phyloP scores from a whole-genome alignment of 441 rosid genomes.

The Arabidopsis hybrid region DNA sequence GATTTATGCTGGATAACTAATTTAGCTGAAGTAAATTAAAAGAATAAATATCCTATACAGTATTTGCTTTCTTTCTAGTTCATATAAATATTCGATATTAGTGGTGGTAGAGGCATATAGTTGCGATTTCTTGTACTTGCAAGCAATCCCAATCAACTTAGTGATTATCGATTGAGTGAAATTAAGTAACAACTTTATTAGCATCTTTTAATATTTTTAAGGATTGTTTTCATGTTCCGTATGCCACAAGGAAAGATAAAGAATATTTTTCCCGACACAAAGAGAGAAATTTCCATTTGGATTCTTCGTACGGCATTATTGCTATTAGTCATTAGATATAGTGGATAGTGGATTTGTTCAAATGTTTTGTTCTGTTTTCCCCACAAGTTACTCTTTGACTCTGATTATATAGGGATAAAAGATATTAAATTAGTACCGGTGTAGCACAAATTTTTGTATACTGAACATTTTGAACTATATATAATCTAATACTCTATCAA shows the following conservation, averaged over 20 bases:
- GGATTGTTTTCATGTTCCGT: slow-evolving; percentile 42
- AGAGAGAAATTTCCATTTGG: slow-evolving; percentile 32
- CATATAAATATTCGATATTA: slow-evolving; percentile 26
- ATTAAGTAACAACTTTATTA: slow-evolving; percentile 26
- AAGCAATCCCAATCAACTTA: slow-evolving; percentile 44
- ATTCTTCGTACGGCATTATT: slow-evolving; percentile 43
- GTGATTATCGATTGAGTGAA: slow-evolving; percentile 32
- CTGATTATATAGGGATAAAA: slow-evolving; percentile 19
- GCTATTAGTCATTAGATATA: slow-evolving; percentile 7
- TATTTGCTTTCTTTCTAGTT: slow-evolving; percentile 13
- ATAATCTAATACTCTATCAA: not conserved
- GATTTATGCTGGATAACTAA: not conserved
- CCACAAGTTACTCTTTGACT: slow-evolving; percentile 53
- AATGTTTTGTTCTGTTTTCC: slow-evolving; percentile 39
- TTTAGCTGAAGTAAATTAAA: slow-evolving; percentile 6
- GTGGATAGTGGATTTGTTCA: slow-evolving; percentile 40
- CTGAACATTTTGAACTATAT: not conserved
- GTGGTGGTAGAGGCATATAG: slow-evolving; percentile 30
- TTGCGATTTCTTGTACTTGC: slow-evolving; percentile 36
- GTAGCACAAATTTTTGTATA: not conserved
- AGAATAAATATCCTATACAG: not conserved
- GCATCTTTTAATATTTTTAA: slow-evolving; percentile 24
- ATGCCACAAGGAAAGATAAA: slow-evolving; percentile 42
- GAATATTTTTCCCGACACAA: slow-evolving; percentile 29
- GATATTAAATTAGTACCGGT: not conserved